These are phyloP conservation scores for Cercis canadensis DNA, from an alignment of 306 rosid genomes.

Conservation along the genomic window DNA sequence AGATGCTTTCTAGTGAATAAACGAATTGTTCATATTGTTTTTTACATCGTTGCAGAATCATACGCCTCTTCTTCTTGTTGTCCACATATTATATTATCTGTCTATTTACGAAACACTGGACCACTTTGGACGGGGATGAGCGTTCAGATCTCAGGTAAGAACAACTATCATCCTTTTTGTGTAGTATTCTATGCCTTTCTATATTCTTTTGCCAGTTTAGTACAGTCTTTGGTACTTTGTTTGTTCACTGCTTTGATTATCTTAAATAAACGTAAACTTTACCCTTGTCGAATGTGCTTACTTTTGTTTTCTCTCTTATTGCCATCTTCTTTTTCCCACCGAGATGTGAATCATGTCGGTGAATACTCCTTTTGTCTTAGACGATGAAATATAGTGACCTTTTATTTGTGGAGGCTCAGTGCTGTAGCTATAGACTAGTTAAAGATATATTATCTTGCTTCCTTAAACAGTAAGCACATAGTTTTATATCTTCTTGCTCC, in stretches of 20 bases:
- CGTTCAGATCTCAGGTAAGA: constrained; percentile 40
- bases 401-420: not conserved
- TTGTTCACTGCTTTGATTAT: constrained; percentile 24
- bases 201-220: constrained; percentile 21
- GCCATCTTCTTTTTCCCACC: not conserved
- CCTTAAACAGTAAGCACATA: not conserved
- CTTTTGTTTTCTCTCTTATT: not conserved
- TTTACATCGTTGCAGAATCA: not conserved
- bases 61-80: not conserved
- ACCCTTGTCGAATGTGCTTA: constrained; percentile 27
- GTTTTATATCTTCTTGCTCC: not conserved
- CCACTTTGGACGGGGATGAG: constrained; percentile 30
- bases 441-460: constrained; percentile 6
- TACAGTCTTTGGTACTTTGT: constrained; percentile 30
- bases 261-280: constrained; percentile 33
- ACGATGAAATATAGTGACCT: not conserved
- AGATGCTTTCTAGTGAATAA: not conserved
- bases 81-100: constrained; percentile 7
- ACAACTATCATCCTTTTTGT: constrained; percentile 6
- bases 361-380: not conserved
- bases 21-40: not conserved
- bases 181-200: not conserved
- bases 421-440: not conserved
- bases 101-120: constrained; percentile 20
- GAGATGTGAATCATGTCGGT: not conserved